A percentile compares a stretch with the other conserved stretches of the same genome.
Evolutionary conservation across 148 eudicot species (phyloP).

Genomic region (Spergularia bocconei): DNA sequence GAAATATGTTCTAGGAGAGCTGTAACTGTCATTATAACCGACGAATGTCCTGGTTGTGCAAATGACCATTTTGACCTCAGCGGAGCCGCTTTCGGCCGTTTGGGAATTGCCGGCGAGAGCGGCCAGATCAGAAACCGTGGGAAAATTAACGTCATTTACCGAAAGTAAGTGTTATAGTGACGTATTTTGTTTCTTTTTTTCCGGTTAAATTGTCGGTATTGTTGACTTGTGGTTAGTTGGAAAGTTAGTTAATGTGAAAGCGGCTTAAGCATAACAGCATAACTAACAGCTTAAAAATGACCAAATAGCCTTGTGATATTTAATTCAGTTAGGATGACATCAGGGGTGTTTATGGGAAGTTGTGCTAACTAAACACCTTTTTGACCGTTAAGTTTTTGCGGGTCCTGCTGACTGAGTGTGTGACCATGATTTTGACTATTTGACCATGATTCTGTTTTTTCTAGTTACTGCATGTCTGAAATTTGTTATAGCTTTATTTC

Average conservation of each 20-base stretch:
- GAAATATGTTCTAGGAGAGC: conserved; percentile 76
- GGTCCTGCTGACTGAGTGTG: not conserved
- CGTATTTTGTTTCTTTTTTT: no score
- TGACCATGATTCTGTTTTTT: not conserved
- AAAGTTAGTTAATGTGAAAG: not conserved
- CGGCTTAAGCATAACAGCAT: not conserved
- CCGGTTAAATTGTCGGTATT: not conserved
- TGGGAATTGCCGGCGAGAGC: conserved; percentile 63
- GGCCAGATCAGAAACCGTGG: conserved; percentile 74
- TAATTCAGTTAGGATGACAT: not conserved
- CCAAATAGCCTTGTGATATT: conserved; percentile 5
- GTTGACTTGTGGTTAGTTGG: conserved; percentile 11
- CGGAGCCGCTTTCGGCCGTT: conserved; percentile 83
- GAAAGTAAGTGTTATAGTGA: conserved; percentile 38
- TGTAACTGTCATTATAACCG: conserved; percentile 85
- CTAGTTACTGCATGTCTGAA: not conserved
- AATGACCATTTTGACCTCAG: conserved; percentile 82
- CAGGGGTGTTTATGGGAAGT: conserved; percentile 7
- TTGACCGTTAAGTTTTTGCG: conserved; percentile 7
- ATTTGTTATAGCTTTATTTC: conserved; percentile 2
- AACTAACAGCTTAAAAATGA: not conserved
- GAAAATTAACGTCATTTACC: conserved; percentile 47
- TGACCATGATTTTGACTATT: conserved; percentile 15
- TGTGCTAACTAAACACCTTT: not conserved
- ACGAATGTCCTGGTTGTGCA: conserved; percentile 81